Conservation (phyloP, 176 grass and related monocot species). For the Carex myosuroides region DNA sequence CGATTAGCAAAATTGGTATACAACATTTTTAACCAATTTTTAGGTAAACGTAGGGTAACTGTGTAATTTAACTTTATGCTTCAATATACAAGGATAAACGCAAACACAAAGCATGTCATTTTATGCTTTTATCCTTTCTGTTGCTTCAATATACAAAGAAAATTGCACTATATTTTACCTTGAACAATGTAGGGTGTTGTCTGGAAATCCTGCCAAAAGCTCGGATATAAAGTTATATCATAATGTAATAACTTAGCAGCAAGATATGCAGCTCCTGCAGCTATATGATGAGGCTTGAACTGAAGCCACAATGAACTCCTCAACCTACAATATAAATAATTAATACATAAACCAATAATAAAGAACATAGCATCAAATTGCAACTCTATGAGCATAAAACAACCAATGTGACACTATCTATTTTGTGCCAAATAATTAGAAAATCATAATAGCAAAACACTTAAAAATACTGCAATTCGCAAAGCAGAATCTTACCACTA, state of each 20-base stretch:
- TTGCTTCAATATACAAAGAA: background rate
- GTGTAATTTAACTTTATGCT: too few relatives aligned
- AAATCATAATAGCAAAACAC: conserved; percentile 2
- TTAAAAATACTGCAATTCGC: conserved; percentile 19
- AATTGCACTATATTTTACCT: conserved; percentile 41
- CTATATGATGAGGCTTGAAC: conserved; percentile 82
- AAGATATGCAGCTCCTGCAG: conserved; percentile 79
- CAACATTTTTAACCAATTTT: too few relatives aligned
- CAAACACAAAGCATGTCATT: too few relatives aligned
- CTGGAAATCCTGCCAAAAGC: conserved; percentile 77
- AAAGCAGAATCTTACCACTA: conserved; percentile 23
- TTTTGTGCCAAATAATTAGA: background rate
- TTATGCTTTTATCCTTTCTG: too few relatives aligned
- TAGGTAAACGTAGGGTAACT: too few relatives aligned
- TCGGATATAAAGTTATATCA: conserved; percentile 46
- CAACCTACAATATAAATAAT: conserved; percentile 38
- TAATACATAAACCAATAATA: conserved; percentile 9
- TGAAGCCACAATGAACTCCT: conserved; percentile 93
- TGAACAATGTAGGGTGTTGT: conserved; percentile 60
- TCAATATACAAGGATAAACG: too few relatives aligned
- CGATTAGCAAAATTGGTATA: too few relatives aligned
- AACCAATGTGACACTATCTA: background rate
- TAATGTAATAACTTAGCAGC: conserved; percentile 52
- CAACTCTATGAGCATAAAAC: background rate
- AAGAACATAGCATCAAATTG: too few relatives aligned